These are phyloP conservation scores for Teunomyces aglyptinius DNA, from an alignment of 805 yeast genomes.

Conservation along the genomic window DNA sequence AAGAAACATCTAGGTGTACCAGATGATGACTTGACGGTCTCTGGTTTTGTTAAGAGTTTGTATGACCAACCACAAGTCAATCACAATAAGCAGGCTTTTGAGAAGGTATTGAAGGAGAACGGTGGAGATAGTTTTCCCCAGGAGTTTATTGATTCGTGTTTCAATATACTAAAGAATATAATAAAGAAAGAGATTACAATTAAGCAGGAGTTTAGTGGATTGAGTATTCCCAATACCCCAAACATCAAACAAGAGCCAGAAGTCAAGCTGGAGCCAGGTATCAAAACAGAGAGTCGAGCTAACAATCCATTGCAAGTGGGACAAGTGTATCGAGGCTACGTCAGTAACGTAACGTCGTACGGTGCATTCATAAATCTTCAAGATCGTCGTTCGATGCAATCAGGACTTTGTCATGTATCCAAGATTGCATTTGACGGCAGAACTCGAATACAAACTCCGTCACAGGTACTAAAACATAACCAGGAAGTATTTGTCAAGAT, in stretches of 20 bases:
- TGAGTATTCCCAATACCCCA: conserved; percentile 16
- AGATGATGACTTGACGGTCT: conserved; percentile 23
- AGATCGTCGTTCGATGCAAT: conserved; percentile 27
- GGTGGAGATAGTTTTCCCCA: conserved; percentile 43
- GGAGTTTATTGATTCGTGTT: conserved; percentile 25
- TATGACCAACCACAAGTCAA: conserved; percentile 15
- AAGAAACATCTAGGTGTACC: conserved; percentile 15
- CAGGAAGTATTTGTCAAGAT: conserved; percentile 70
- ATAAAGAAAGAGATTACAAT: background rate
- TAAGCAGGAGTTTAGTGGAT: conserved; percentile 7
- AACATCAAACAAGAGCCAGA: conserved; percentile 9
- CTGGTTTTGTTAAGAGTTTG: conserved; percentile 27
- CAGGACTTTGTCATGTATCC: conserved; percentile 78
- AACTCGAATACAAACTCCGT: conserved; percentile 53
- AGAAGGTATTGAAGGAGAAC: conserved; percentile 24
- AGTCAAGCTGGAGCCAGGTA: conserved; percentile 6
- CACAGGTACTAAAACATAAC: conserved; percentile 53
- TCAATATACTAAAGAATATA: conserved; percentile 11
- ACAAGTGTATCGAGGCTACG: conserved; percentile 57
- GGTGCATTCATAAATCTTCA: conserved; percentile 74
- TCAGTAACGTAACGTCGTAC: conserved; percentile 58
- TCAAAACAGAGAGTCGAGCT: conserved; percentile 1
- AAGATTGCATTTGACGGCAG: conserved; percentile 49
- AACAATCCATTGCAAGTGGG: conserved; percentile 33
- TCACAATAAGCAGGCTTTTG: conserved; percentile 8